Base-by-base conservation (phyloP, 1,284 basidiomycete genomes). In the Entoloma clypeatum region DNA sequence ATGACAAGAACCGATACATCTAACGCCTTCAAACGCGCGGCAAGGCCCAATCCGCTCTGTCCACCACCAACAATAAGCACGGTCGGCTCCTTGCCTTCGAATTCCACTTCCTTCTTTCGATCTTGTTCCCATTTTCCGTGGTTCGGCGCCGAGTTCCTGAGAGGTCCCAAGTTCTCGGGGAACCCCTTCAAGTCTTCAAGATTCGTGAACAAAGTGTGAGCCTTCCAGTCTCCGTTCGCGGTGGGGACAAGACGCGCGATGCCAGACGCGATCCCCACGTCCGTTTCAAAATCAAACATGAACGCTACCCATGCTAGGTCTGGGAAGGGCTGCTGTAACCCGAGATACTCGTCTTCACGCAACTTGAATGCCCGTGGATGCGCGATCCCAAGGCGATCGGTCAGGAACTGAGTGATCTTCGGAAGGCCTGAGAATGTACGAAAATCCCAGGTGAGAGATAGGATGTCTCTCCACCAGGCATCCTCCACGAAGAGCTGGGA, bases 31-130 rank as follows among this genome's bases (percentile, higher is more conserved):
- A 86, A 62, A 37, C 80, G 62, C 11, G 81, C 82, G 2, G 79
- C 81, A 9, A 75, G 51, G 2, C 71, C 74, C 19, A 88, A 61
- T 3, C 82, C 84, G 41, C 75, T 76, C 54, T 87, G 85, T 0
- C 84, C 84, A 7, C 70, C 83, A 5, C 84, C 84, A 22, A 86
- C 61, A 43, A 84, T 70, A 30, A 82, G 55, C 7, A 79, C 79
- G 1, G 65, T 54, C 0, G 72, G 72, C 19, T 69, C 56, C 14
- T 45, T 48, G 36, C 62, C 59, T 27, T 56, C 58, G 49, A 74
- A 77, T 25, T 62, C 62, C 7, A 49, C 37, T 49, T 73, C 69
- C 7, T 57, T 43, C 31, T 55, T 50, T 19, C 67, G 51, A 16
- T 58, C 51, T 17, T 52, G 52, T 18, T 49, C 53, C 67, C 68